Percentiles rank a stretch among this genome's conserved stretches.
Conservation (phyloP, 495 filamentous ascomycete species). For the Hypoxylon perforatum region DNA sequence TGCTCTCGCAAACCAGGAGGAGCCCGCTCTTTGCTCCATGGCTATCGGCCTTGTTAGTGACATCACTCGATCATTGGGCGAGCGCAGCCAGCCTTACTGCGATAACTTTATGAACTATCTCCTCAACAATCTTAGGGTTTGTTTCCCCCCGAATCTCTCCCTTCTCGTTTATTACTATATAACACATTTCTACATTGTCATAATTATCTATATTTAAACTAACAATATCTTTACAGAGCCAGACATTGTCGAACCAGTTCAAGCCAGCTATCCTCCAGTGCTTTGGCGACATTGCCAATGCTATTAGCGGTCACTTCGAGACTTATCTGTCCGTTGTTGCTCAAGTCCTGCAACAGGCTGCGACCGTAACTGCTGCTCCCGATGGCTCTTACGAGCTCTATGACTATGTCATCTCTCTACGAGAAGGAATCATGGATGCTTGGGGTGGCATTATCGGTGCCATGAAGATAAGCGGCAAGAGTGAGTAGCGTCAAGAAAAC, state of each 20-base stretch:
- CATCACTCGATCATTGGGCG: conserved; percentile 89
- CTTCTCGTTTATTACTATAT: not conserved
- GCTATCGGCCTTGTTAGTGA: conserved; percentile 97
- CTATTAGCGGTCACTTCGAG: conserved; percentile 92
- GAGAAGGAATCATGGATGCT: conserved; percentile 98
- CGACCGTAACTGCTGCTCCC: conserved; percentile 74
- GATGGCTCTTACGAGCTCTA: conserved; percentile 89
- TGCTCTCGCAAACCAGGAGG: conserved; percentile 93
- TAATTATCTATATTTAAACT: conserved; percentile 31
- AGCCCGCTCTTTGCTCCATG: conserved; percentile 93
- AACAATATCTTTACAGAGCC: conserved; percentile 60
- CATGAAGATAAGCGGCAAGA: conserved; percentile 83
- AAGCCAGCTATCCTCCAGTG: conserved; percentile 98
- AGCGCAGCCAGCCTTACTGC: conserved; percentile 91
- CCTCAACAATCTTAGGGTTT: conserved; percentile 85
- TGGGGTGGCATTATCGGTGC: conserved; percentile 96
- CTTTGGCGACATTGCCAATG: conserved; percentile 97
- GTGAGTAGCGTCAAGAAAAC: conserved; percentile 57
- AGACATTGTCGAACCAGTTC: conserved; percentile 88
- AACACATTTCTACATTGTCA: conserved; percentile 1
- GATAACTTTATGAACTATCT: conserved; percentile 98
- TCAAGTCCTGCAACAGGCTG: conserved; percentile 92
- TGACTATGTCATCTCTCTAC: conserved; percentile 92
- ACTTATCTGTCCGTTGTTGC: conserved; percentile 92
- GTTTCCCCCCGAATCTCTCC: conserved; percentile 45